Percentiles rank a stretch among this genome's conserved stretches.
phyloP scores from a whole-genome alignment of 176 grass and related monocot species.

The Alopecurus myosuroides region DNA sequence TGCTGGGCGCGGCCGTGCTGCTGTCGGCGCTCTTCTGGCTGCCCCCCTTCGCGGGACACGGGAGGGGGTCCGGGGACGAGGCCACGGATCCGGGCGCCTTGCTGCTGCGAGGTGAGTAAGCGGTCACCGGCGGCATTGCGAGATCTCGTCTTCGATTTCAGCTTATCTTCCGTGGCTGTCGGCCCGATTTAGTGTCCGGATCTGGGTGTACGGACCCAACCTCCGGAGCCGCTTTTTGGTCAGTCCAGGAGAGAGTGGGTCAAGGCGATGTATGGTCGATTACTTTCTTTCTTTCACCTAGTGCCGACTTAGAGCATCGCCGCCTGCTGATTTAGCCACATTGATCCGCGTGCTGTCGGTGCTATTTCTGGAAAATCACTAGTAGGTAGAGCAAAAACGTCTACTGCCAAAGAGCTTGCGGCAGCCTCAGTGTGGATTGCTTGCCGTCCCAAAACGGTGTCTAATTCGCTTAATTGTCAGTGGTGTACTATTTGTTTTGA shows the following conservation, averaged over 20 bases:
- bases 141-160: slow-evolving; percentile 16
- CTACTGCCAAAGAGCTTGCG: neutral
- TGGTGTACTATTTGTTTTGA: neutral
- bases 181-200: neutral
- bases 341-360: neutral
- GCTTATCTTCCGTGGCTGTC: neutral
- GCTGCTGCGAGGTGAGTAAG: slow-evolving; percentile 43
- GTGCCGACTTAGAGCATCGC: no score
- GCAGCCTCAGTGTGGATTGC: neutral
- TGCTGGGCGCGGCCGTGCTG: slow-evolving; percentile 67
- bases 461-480: neutral
- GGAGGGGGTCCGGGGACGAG: neutral
- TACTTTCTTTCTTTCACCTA: no score
- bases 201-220: slow-evolving; percentile 17
- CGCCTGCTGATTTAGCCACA: no score
- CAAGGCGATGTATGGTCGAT: no score
- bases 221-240: neutral
- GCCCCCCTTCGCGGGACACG: slow-evolving; percentile 55
- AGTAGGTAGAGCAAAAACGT: neutral
- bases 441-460: neutral
- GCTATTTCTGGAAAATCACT: neutral
- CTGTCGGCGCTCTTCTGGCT: slow-evolving; percentile 90
- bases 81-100: slow-evolving; percentile 28
- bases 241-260: neutral
- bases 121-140: neutral